These are phyloP conservation scores for Astrothelium macrocarpum DNA, from an alignment of 495 filamentous ascomycete species.

Conservation along the genomic window DNA sequence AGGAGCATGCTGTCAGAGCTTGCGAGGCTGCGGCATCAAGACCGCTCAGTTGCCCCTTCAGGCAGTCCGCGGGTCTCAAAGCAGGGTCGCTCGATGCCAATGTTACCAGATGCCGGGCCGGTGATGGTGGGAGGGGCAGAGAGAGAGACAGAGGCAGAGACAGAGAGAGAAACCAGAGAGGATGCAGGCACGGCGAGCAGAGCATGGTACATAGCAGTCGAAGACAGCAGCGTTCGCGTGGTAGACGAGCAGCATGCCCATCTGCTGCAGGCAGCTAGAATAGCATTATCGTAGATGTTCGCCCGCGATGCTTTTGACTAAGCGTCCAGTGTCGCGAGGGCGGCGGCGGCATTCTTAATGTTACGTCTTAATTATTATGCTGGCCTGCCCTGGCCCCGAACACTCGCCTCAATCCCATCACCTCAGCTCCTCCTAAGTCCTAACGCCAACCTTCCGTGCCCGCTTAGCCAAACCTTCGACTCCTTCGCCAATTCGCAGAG, in stretches of 20 bases:
- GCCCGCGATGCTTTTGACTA: background rate
- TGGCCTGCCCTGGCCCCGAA: conserved; percentile 3
- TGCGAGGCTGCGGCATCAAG: background rate
- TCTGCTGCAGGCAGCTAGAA: background rate
- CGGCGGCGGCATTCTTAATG: conserved; percentile 4
- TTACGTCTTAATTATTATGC: conserved; percentile 6
- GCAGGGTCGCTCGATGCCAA: background rate
- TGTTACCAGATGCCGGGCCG: background rate
- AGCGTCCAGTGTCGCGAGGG: no score
- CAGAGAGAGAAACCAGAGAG: background rate
- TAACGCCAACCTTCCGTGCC: conserved; percentile 2
- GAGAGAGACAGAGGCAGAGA: no score
- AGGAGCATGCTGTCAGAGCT: conserved; percentile 5
- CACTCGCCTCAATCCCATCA: background rate
- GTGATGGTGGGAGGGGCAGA: no score
- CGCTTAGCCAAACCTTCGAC: conserved; percentile 5
- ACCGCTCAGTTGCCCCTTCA: conserved; percentile 5
- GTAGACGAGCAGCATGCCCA: background rate
- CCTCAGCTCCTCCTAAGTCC: conserved; percentile 4
- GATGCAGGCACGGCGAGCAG: background rate
- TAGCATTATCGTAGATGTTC: background rate
- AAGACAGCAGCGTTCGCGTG: no score
- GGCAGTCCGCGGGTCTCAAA: background rate
- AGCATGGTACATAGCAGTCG: background rate
- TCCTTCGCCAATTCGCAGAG: background rate